Percentiles rank a stretch among this genome's conserved stretches.
These are phyloP conservation scores for Rhododendron ferrugineum DNA, from an alignment of 148 eudicot genomes.

Conservation along the genomic window DNA sequence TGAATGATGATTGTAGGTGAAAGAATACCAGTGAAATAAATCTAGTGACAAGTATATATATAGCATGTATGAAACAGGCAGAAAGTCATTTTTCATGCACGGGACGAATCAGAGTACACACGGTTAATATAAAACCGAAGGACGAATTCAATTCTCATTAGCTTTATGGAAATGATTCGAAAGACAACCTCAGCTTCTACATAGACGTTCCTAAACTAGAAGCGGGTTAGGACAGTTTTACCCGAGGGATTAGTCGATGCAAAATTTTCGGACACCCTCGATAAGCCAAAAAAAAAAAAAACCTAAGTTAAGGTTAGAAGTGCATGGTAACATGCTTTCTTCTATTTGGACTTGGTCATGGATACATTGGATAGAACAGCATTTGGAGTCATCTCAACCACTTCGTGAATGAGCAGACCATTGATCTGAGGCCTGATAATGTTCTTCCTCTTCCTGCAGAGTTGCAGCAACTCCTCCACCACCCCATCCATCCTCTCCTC, in stretches of 20 bases:
- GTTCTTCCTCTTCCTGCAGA: not conserved
- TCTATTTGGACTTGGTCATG: not conserved
- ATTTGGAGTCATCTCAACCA: not conserved
- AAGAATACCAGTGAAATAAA: too few species aligned
- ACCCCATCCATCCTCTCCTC: not conserved
- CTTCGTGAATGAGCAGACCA: not conserved
- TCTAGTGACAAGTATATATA: too few species aligned
- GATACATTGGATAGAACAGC: not conserved
- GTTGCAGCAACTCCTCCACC: constrained; percentile 1
- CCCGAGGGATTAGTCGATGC: too few species aligned
- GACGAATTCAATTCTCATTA: not conserved
- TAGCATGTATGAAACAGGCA: not conserved
- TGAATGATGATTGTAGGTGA: too few species aligned
- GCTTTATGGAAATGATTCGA: not conserved
- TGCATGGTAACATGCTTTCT: not conserved
- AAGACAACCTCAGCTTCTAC: not conserved
- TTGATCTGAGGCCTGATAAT: not conserved
- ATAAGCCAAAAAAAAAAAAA: not conserved
- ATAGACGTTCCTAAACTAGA: not conserved
- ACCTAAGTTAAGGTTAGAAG: not conserved
- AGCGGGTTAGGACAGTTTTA: not conserved
- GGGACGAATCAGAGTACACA: not conserved
- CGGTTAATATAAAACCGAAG: not conserved
- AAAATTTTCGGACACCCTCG: not conserved
- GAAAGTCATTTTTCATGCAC: not conserved